These are phyloP conservation scores for Ustilago nuda DNA, from an alignment of 1,284 basidiomycete genomes.

Conservation along the genomic window DNA sequence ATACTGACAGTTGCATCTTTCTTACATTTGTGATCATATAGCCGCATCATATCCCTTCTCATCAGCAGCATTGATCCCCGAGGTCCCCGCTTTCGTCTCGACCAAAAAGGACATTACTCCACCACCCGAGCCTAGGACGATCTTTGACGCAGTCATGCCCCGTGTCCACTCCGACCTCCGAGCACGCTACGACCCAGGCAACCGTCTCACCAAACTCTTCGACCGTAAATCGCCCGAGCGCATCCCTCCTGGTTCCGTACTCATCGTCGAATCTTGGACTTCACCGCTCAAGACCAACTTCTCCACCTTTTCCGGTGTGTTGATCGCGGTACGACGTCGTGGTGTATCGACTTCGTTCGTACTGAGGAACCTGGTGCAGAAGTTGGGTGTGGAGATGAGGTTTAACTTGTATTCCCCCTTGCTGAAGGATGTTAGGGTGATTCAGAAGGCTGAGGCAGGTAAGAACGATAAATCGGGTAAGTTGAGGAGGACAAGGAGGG, in stretches of 20 bases:
- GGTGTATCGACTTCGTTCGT: constrained; percentile 65
- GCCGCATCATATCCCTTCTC: constrained; percentile 55
- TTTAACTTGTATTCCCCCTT: constrained; percentile 66
- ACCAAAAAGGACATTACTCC: constrained; percentile 43
- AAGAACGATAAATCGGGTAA: constrained; percentile 56
- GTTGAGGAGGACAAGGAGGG: constrained; percentile 60
- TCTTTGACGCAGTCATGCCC: constrained; percentile 57
- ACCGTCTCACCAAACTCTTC: constrained; percentile 62
- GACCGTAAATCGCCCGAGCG: constrained; percentile 55
- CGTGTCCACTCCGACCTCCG: constrained; percentile 59
- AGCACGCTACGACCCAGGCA: constrained; percentile 57
- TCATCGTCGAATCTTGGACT: constrained; percentile 67
- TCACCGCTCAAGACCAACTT: constrained; percentile 55
- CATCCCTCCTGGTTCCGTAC: constrained; percentile 64
- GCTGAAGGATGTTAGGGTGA: constrained; percentile 65
- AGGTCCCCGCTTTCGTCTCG: constrained; percentile 33
- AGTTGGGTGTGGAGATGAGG: constrained; percentile 68
- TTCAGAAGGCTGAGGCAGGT: constrained; percentile 60
- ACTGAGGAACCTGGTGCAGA: constrained; percentile 65
- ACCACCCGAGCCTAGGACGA: constrained; percentile 44
- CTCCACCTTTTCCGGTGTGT: constrained; percentile 64
- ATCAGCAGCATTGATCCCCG: constrained; percentile 47
- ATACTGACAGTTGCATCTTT: background rate
- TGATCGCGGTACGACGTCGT: constrained; percentile 63
- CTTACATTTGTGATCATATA: background rate